Base-by-base conservation (phyloP, 768 basidiomycete genomes). In the Termitomyces sp. region DNA sequence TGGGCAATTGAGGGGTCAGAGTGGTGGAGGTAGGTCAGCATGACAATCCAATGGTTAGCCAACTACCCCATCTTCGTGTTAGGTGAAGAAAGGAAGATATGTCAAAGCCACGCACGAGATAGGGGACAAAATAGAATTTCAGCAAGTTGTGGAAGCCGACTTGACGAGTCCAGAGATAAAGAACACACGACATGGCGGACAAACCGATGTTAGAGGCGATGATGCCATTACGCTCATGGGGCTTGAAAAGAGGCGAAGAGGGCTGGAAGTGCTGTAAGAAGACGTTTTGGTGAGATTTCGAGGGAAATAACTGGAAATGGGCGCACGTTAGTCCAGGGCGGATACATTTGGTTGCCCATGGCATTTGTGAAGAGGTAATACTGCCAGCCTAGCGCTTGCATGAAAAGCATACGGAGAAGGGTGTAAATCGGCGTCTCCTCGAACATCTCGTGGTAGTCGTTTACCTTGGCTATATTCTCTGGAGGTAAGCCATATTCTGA, bases 11-110 rank as follows among this genome's bases (percentile, higher is more conserved):
- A 70, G 1, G 79, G 78, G 61, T 82, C 81, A 5, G 80, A 80
- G 66, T 85, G 84, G 58, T 84, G 84, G 7, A 86, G 78, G 59
- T 80, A 83, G 0, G 83, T 84, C 53, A 84, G 68, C 80, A 82
- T 84, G 57, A 84, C 80, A 62, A 86, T 81, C 83, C 77, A 78
- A 59, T 78, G 75, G 56, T 79, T 77, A 7, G 76, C 64, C 26
- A 78, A 68, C 78, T 78, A 58, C 6, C 9, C 35, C 3, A 21
- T 14, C 4, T 12, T 35, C 10, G 19, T 3, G n/a, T 52, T 17
- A 44, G 31, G n/a, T n/a, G 15, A 10, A 41, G 10, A 5, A 17
- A 9, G 15, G 37, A 17, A 30, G 10, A 3, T 23, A 8, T 17
- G n/a, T 15, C 1, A 64, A 42, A 28, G n/a, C 38, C 21, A 40